Evolutionary conservation across 257 asterid species (phyloP).

Genomic region (Cordia subcordata): DNA sequence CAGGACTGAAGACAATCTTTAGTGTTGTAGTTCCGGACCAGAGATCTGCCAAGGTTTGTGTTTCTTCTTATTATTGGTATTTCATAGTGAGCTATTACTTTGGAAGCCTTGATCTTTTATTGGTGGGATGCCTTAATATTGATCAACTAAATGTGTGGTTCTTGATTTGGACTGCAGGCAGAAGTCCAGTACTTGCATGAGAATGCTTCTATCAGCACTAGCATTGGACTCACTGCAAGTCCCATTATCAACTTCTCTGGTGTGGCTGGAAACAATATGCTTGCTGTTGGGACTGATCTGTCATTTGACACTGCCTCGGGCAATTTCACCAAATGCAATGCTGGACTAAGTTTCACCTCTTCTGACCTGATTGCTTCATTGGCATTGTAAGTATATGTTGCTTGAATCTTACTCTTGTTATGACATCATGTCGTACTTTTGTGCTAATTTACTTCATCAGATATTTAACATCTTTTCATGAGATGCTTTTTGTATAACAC

Average conservation of each 20-base stretch:
- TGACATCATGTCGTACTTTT: neutral
- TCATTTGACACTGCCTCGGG: conserved; percentile 90
- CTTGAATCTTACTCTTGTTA: no score
- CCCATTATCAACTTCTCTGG: conserved; percentile 94
- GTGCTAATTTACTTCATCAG: neutral
- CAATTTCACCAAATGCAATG: conserved; percentile 66
- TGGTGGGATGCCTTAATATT: neutral
- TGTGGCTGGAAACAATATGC: conserved; percentile 62
- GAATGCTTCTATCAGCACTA: conserved; percentile 84
- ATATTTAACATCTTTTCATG: neutral
- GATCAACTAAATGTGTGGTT: neutral
- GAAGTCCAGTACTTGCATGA: conserved; percentile 95
- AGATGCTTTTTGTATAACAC: no score
- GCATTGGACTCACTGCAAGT: conserved; percentile 80
- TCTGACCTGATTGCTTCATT: conserved; percentile 82
- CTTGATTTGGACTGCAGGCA: conserved; percentile 42
- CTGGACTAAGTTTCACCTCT: conserved; percentile 59
- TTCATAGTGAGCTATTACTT: neutral
- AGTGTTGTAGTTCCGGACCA: conserved; percentile 85
- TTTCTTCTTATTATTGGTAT: conserved; percentile 3
- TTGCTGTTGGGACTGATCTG: conserved; percentile 75
- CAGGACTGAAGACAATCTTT: conserved; percentile 87
- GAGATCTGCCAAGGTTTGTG: conserved; percentile 82
- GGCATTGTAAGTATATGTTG: conserved; percentile 51
- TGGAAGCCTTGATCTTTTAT: neutral